Evolutionary conservation across 2,329 filamentous ascomycete genomes (phyloP), one percentile per base, ranked within the genome.

Genomic region (Fusarium zealandicum): DNA sequence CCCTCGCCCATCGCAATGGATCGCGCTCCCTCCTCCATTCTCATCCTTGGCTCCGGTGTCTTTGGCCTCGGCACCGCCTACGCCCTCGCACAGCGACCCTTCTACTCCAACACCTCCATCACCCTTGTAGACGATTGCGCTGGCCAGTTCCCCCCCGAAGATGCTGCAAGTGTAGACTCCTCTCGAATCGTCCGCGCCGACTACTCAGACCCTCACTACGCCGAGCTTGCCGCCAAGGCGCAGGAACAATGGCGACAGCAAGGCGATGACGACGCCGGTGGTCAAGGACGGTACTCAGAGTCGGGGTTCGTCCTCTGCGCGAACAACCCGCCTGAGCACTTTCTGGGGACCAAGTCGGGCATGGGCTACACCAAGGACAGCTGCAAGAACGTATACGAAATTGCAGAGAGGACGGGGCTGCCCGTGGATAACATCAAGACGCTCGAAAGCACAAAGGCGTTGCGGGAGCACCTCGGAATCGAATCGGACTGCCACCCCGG

Each of bases 141-240:
- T 2, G 73, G 74, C 20, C 81, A 87, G 31, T 87, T 88, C 67
- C 85, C 85, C 2, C 78, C 83, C 6, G 74, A 78, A 36, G 84
- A 89, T 65, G 79, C 80, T 51, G 80, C 84, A 43, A 85, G 82
- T 60, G 80, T 87, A 67, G 86, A 89, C 73, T 80, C 79, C 4
- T 87, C 84, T 12, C 82, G 86, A 61, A 86, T 88, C 64, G 79
- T 89, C 60, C 80, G 86, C 51, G 76, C 84, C 43, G 93, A 98
- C 79, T 98, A 98, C 70, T 87, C 90, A 5, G 87, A 93, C 69
- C 77, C 84, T 0, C 83, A 87, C 17, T 98, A 98, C 74, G 84
- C 91, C 6, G 76, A 80, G 13, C 84, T 98, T 38, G 92, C 88
- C 16, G 80, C 84, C 14, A 78, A 84, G 30, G 92, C 92, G 2